Evolutionary conservation across 805 yeast species (phyloP).

Genomic region (Sporopachydermia quercuum): DNA sequence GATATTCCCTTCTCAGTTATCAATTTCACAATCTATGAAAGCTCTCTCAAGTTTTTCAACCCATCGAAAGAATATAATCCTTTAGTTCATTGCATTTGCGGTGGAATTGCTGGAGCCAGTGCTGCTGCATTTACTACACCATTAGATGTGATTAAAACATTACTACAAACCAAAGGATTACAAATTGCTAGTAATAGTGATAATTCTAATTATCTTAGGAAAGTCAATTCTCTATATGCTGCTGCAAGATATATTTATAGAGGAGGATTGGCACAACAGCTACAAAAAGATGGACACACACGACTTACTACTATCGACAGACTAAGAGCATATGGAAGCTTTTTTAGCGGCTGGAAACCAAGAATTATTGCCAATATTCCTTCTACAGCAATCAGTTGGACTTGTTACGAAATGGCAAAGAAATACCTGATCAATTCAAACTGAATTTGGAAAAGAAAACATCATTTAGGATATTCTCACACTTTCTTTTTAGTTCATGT

Average conservation of each 20-base stretch:
- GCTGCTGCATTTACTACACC: slow-evolving; percentile 96
- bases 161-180: slow-evolving; percentile 68
- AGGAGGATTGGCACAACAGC: neutral
- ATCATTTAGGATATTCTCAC: too few relatives aligned
- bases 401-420: slow-evolving; percentile 95
- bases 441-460: too few relatives aligned
- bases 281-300: slow-evolving; percentile 23
- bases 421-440: slow-evolving; percentile 37
- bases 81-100: slow-evolving; percentile 77
- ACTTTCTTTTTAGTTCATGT: too few relatives aligned
- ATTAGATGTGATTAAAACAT: slow-evolving; percentile 84
- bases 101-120: slow-evolving; percentile 88
- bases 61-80: slow-evolving; percentile 74
- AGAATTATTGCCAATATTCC: slow-evolving; percentile 89
- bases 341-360: slow-evolving; percentile 76
- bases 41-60: slow-evolving; percentile 60
- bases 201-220: slow-evolving; percentile 25
- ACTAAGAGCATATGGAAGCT: slow-evolving; percentile 30
- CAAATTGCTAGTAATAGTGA: slow-evolving; percentile 23
- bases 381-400: slow-evolving; percentile 94
- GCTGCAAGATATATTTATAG: slow-evolving; percentile 56
- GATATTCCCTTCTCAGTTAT: slow-evolving; percentile 91
- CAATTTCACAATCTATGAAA: slow-evolving; percentile 86
- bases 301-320: slow-evolving; percentile 14
- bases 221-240: slow-evolving; percentile 48